phyloP scores from a whole-genome alignment of 805 yeast species.

The Kuraishia capsulata region DNA sequence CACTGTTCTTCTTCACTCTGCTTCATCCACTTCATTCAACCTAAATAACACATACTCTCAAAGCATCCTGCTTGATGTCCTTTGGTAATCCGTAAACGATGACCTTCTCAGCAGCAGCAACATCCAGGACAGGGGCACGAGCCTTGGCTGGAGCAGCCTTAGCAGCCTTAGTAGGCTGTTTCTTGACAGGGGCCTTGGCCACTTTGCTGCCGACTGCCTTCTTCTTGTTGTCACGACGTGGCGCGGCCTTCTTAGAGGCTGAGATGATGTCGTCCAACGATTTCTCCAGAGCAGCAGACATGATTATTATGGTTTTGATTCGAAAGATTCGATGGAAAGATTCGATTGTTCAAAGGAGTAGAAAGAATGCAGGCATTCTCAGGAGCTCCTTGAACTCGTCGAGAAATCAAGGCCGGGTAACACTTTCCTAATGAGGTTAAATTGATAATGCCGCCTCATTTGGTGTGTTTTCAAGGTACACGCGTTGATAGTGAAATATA shows the following conservation, averaged over 20 bases:
- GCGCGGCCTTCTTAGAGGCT: conserved; percentile 23
- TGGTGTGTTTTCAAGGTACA: too few species aligned
- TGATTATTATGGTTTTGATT: conserved; percentile 16
- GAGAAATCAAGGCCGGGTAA: background rate
- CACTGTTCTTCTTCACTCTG: too few species aligned
- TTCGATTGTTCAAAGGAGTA: too few species aligned
- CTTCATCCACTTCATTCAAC: too few species aligned
- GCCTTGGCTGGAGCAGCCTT: conserved; percentile 11
- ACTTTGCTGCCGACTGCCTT: conserved; percentile 6
- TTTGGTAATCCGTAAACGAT: conserved; percentile 66
- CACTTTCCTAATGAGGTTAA: too few species aligned
- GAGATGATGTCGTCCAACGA: conserved; percentile 93
- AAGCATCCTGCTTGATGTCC: conserved; percentile 76
- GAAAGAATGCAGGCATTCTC: too few species aligned
- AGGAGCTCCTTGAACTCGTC: too few species aligned
- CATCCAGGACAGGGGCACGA: conserved; percentile 11
- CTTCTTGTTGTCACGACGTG: conserved; percentile 5
- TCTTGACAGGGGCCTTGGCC: conserved; percentile 11
- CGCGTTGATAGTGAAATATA: too few species aligned
- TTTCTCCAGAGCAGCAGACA: conserved; percentile 83
- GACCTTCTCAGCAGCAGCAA: conserved; percentile 65
- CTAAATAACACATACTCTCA: conserved; percentile 61
- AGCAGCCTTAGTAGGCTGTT: conserved; percentile 7
- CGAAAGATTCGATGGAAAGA: background rate
- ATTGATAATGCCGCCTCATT: too few species aligned